Base-by-base conservation (phyloP, 78 protist species). In the Dictyostelium capitatum region DNA sequence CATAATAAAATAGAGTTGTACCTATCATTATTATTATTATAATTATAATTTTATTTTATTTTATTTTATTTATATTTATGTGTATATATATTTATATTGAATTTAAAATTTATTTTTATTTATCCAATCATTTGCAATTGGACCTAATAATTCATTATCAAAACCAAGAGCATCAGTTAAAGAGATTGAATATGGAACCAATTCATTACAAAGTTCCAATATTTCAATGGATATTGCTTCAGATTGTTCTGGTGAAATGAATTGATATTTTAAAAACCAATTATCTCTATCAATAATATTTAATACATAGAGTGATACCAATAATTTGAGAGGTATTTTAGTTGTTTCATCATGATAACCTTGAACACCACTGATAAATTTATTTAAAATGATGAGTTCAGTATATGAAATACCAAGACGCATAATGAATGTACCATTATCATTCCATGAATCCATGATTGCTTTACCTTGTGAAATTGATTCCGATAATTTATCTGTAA, bases 401-500 rank as follows among this genome's bases (percentile, higher is more conserved):
- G 83, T 90, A 15, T 57, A 82, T 1, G 51, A 69, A n/a, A 69
- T 43, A 80, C 90, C 95, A 0, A 82, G 50, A 20, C 56, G 37
- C 30, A 90, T 15, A 19, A 90, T 82, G 23, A 64, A 9, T 6
- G 23, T 25, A 14, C 82, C 83, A 59, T 73, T 59, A 59, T 80
- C 95, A 59, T 90, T 90, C 95, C 95, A 90, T 41, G 95, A 47
- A 5, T 80, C 89, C 90, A 90, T 73, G 12, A 90, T 69, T 46
- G 95, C 53, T 20, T 77, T 80, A 41, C 95, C 95, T n/a, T 30
- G 19, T 9, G 69, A 50, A 15, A 90, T 81, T 1, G 73, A 10
- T 4, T 90, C 95, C 20, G 51, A 69, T 37, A 90, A 23, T n/a
- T 56, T 72, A 4, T 65, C 75, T 0, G 90, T 80, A 0, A 90